These are phyloP conservation scores for Diaporthe nobilis DNA, from an alignment of 2,329 filamentous ascomycete species.

Conservation along the genomic window DNA sequence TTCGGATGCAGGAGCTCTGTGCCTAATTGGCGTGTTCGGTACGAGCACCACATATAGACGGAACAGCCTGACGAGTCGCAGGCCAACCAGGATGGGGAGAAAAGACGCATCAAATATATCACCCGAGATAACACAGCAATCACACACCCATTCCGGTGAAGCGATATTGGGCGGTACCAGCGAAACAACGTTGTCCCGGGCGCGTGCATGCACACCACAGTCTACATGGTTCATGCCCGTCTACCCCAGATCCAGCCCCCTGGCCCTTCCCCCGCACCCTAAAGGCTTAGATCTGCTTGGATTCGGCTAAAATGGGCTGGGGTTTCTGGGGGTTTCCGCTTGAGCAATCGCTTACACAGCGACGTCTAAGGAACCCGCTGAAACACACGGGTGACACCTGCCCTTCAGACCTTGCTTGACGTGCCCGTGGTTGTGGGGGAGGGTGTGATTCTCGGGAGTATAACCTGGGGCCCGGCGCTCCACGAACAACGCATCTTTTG, in stretches of 20 bases:
- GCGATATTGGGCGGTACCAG: background rate
- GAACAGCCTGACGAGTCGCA: background rate
- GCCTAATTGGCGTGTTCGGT: conserved; percentile 17
- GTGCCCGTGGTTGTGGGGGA: conserved; percentile 1
- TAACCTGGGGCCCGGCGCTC: conserved; percentile 26
- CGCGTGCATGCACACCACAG: no score
- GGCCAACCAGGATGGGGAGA: background rate
- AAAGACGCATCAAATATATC: background rate
- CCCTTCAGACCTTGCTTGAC: background rate
- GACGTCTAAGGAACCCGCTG: conserved; percentile 12
- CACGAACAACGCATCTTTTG: background rate
- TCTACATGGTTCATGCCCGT: conserved; percentile 17
- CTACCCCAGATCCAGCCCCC: conserved; percentile 8
- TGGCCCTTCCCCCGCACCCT: conserved; percentile 3
- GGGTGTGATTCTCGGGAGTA: conserved; percentile 26
- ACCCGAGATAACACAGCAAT: background rate
- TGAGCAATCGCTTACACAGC: conserved; percentile 29
- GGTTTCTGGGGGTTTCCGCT: background rate
- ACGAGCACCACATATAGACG: background rate
- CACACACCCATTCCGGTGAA: background rate
- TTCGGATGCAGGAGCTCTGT: background rate
- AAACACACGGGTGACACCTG: conserved; percentile 21
- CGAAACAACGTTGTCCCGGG: conserved; percentile 29
- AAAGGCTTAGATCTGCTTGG: conserved; percentile 14
- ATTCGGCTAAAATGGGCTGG: background rate